Conservation (phyloP, 2,329 filamentous ascomycete species). For the Colletotrichum sansevieriae region DNA sequence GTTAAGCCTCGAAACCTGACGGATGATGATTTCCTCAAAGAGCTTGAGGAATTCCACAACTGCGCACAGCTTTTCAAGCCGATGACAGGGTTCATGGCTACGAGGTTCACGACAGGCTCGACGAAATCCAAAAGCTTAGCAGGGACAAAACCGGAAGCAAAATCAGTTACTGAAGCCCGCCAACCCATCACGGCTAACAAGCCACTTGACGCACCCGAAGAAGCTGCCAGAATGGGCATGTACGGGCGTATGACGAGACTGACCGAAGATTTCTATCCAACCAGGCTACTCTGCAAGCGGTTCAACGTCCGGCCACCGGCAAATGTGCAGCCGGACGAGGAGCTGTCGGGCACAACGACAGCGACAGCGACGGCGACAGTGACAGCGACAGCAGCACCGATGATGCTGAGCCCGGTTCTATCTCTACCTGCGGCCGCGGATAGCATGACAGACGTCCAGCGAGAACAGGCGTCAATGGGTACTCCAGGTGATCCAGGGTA, state of each 20-base stretch:
- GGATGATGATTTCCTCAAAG: conserved; percentile 82
- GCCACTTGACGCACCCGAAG: conserved; percentile 81
- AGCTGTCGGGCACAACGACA: conserved; percentile 22
- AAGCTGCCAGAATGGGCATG: conserved; percentile 91
- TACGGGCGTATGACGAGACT: conserved; percentile 89
- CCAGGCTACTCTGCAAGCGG: conserved; percentile 89
- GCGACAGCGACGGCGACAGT: background rate
- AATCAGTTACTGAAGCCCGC: conserved; percentile 46
- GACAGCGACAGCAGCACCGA: background rate
- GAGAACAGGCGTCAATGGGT: background rate
- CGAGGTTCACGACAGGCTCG: conserved; percentile 84
- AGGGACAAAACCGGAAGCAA: conserved; percentile 34
- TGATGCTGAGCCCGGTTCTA: background rate
- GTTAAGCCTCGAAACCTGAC: conserved; percentile 57
- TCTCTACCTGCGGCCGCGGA: background rate
- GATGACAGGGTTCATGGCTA: conserved; percentile 92
- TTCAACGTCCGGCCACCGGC: conserved; percentile 88
- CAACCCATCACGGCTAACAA: conserved; percentile 66
- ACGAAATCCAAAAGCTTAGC: conserved; percentile 52
- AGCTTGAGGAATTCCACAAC: conserved; percentile 80
- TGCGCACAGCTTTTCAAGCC: conserved; percentile 85
- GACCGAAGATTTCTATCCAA: conserved; percentile 80
- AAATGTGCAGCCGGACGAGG: conserved; percentile 71
- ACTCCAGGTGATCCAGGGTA: background rate
- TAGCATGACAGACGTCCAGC: background rate